phyloP scores from a whole-genome alignment of 1,284 basidiomycete genomes.

The Cutaneotrichosporon sp. region DNA sequence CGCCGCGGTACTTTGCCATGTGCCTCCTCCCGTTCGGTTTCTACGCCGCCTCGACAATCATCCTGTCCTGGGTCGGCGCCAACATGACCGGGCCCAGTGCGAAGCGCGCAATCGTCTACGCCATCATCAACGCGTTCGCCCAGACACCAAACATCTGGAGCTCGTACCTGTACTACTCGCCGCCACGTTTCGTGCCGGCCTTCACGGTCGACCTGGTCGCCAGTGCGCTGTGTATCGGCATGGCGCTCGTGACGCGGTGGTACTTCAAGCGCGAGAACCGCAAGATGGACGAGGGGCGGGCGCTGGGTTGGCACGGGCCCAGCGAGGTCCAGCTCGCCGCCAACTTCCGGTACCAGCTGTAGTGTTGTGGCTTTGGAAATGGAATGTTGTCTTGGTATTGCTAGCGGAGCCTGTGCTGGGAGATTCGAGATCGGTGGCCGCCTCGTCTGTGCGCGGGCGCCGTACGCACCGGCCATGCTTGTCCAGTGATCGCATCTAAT shows the following conservation, averaged over 20 bases:
- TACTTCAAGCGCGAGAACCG: constrained; percentile 47
- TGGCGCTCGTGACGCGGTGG: constrained; percentile 19
- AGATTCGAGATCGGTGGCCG: background rate
- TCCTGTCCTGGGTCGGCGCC: constrained; percentile 48
- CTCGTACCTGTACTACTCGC: constrained; percentile 45
- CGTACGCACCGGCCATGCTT: background rate
- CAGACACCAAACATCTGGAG: constrained; percentile 53
- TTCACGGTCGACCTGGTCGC: constrained; percentile 29
- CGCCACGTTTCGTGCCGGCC: constrained; percentile 45
- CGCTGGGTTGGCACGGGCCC: constrained; percentile 36
- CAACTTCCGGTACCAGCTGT: constrained; percentile 51
- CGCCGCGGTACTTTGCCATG: constrained; percentile 43
- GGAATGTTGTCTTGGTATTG: too few species aligned
- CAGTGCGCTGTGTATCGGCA: constrained; percentile 24
- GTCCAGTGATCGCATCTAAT: background rate
- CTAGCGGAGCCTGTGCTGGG: too few species aligned
- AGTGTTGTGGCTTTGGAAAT: too few species aligned
- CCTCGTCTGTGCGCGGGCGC: too few species aligned
- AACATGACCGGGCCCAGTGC: constrained; percentile 49
- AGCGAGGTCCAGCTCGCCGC: constrained; percentile 37
- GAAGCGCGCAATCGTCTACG: constrained; percentile 51
- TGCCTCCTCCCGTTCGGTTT: constrained; percentile 40
- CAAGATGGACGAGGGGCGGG: constrained; percentile 44
- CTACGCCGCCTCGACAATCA: constrained; percentile 50
- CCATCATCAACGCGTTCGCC: constrained; percentile 50